Percentiles rank a stretch among this genome's conserved stretches.
phyloP scores from a whole-genome alignment of 176 grass and related monocot genomes.

The Carex parvula region DNA sequence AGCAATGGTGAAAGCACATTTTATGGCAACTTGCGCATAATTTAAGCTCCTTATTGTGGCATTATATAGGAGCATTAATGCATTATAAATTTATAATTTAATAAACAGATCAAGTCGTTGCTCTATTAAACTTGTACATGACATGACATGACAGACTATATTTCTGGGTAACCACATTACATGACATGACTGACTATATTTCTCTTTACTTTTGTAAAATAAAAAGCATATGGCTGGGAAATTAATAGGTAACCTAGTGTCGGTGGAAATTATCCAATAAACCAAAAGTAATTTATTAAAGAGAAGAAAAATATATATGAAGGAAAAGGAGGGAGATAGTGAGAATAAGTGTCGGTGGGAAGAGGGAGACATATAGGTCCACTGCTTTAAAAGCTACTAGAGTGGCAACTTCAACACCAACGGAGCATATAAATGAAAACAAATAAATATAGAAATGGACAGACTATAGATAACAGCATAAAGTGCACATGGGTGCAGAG shows the following conservation, averaged over 20 bases:
- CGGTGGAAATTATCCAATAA: not conserved
- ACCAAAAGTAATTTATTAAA: not conserved
- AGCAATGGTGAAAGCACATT: not conserved
- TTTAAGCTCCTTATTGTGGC: not conserved
- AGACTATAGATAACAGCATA: not conserved
- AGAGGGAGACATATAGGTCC: constrained; percentile 13
- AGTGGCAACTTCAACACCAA: constrained; percentile 16
- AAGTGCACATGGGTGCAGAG: constrained; percentile 1
- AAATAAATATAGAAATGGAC: not conserved
- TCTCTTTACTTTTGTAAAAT: too few relatives aligned
- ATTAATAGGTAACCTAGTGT: not conserved
- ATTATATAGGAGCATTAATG: not conserved
- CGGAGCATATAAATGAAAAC: not conserved
- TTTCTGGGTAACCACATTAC: not conserved
- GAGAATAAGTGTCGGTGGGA: constrained; percentile 14
- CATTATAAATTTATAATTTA: not conserved
- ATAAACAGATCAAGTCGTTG: not conserved
- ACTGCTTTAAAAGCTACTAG: constrained; percentile 19
- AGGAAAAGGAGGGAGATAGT: not conserved
- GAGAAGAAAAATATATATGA: not conserved
- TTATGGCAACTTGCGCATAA: not conserved
- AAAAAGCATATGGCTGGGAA: not conserved
- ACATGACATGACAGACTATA: too few relatives aligned
- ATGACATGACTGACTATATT: too few relatives aligned
- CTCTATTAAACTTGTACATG: not conserved